Evolutionary conservation across 176 grass and related monocot genomes (phyloP).

Genomic region (Elaeis guineensis): DNA sequence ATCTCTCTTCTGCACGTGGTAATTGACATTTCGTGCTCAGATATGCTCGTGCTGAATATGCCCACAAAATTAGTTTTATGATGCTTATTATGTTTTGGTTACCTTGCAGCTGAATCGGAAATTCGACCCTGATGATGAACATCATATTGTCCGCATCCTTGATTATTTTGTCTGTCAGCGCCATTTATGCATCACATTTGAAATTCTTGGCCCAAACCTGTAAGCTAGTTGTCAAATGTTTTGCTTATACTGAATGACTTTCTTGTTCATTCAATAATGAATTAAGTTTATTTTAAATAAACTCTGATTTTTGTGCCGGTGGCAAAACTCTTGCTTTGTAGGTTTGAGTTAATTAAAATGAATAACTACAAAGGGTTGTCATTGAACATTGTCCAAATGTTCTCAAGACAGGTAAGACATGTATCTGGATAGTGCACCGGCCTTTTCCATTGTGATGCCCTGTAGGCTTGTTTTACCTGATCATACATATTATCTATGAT

Average conservation of each 20-base stretch:
- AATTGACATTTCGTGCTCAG: conserved; percentile 12
- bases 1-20: conserved; percentile 83
- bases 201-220: conserved; percentile 97
- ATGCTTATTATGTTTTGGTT: neutral
- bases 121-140: conserved; percentile 89
- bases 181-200: conserved; percentile 96
- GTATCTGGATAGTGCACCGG: conserved; percentile 13
- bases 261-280: conserved; percentile 6
- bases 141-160: conserved; percentile 93
- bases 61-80: neutral
- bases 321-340: conserved; percentile 29
- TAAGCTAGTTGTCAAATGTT: conserved; percentile 35
- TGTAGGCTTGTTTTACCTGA: conserved; percentile 18
- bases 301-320: conserved; percentile 10
- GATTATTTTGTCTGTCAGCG: conserved; percentile 83
- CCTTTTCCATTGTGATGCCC: conserved; percentile 5
- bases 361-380: conserved; percentile 85
- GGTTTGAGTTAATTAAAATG: conserved; percentile 84
- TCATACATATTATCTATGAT: conserved; percentile 18
- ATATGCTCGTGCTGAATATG: conserved; percentile 2
- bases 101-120: conserved; percentile 72
- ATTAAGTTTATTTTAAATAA: conserved; percentile 3
- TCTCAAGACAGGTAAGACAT: conserved; percentile 79
- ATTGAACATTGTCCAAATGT: conserved; percentile 74
- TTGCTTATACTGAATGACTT: conserved; percentile 1